Evolutionary conservation across 1,284 basidiomycete genomes (phyloP).

Genomic region (Tremellales sp.): DNA sequence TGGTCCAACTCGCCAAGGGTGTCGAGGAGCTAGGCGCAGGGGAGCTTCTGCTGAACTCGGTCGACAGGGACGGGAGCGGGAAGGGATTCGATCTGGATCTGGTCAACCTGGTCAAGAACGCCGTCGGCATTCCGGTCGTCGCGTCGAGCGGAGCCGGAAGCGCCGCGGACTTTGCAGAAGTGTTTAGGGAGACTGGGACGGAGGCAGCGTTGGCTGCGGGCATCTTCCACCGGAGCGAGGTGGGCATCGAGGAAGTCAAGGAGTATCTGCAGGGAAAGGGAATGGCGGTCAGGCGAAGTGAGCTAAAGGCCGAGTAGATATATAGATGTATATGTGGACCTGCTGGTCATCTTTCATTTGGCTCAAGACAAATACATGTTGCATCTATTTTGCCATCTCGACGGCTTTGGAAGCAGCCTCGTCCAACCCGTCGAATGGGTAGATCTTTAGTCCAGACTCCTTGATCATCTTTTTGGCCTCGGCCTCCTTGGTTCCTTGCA

Average conservation of each 20-base stretch:
- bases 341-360: too few species aligned
- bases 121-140: slow-evolving; percentile 86
- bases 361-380: too few species aligned
- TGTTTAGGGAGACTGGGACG: slow-evolving; percentile 72
- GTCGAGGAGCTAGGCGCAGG: slow-evolving; percentile 89
- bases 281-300: slow-evolving; percentile 48
- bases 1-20: slow-evolving; percentile 83
- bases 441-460: slow-evolving; percentile 87
- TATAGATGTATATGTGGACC: too few species aligned
- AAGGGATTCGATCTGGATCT: slow-evolving; percentile 88
- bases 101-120: slow-evolving; percentile 67
- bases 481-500: slow-evolving; percentile 94
- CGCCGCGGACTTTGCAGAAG: slow-evolving; percentile 76
- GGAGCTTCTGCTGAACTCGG: slow-evolving; percentile 92
- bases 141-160: slow-evolving; percentile 90
- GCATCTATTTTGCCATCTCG: slow-evolving; percentile 56
- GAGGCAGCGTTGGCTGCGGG: slow-evolving; percentile 96
- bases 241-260: slow-evolving; percentile 67
- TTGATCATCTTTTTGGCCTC: slow-evolving; percentile 95
- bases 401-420: slow-evolving; percentile 75
- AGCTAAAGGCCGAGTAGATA: slow-evolving; percentile 8
- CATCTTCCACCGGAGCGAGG: slow-evolving; percentile 92
- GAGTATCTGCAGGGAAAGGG: slow-evolving; percentile 53
- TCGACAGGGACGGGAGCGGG: slow-evolving; percentile 93
- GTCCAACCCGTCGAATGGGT: slow-evolving; percentile 61